phyloP scores from a whole-genome alignment of 441 rosid species.

The Brassica hybrid region DNA sequence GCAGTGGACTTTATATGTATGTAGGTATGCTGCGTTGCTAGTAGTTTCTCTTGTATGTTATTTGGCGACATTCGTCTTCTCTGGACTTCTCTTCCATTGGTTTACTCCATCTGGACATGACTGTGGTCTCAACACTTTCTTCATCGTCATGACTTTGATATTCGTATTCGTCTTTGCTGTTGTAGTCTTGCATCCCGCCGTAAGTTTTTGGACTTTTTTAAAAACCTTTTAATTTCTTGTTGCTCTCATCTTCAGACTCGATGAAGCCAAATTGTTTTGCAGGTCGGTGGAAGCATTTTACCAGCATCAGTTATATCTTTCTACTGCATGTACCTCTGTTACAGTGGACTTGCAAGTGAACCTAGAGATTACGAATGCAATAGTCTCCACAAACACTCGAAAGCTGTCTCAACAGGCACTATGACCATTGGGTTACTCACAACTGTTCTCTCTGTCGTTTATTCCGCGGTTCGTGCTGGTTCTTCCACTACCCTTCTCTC shows the following conservation, averaged over 20 bases:
- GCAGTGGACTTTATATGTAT: slow-evolving; percentile 10
- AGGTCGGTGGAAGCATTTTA: background rate
- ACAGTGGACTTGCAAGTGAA: slow-evolving; percentile 92
- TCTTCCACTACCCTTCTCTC: slow-evolving; percentile 84
- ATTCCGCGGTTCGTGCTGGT: slow-evolving; percentile 95
- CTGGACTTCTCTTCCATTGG: slow-evolving; percentile 95
- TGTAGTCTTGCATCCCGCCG: slow-evolving; percentile 86
- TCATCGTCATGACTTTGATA: slow-evolving; percentile 73
- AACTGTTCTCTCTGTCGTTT: slow-evolving; percentile 85
- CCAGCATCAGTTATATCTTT: slow-evolving; percentile 88
- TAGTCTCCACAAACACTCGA: slow-evolving; percentile 83
- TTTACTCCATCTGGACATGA: slow-evolving; percentile 96
- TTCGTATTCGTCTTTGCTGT: slow-evolving; percentile 67
- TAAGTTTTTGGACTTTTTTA: slow-evolving; percentile 49
- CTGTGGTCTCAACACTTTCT: slow-evolving; percentile 91
- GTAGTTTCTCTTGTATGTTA: slow-evolving; percentile 85
- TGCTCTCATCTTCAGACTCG: too few relatives aligned
- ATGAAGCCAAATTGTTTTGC: too few relatives aligned
- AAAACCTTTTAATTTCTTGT: background rate
- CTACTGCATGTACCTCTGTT: slow-evolving; percentile 90
- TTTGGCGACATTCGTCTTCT: slow-evolving; percentile 77
- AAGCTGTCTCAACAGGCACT: slow-evolving; percentile 82
- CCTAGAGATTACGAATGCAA: slow-evolving; percentile 89
- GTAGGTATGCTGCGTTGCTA: slow-evolving; percentile 79
- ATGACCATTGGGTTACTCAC: slow-evolving; percentile 81